Percentiles rank a stretch among this genome's conserved stretches.
Evolutionary conservation across 148 eudicot genomes (phyloP).

Genomic region (Chenopodium quinoa): DNA sequence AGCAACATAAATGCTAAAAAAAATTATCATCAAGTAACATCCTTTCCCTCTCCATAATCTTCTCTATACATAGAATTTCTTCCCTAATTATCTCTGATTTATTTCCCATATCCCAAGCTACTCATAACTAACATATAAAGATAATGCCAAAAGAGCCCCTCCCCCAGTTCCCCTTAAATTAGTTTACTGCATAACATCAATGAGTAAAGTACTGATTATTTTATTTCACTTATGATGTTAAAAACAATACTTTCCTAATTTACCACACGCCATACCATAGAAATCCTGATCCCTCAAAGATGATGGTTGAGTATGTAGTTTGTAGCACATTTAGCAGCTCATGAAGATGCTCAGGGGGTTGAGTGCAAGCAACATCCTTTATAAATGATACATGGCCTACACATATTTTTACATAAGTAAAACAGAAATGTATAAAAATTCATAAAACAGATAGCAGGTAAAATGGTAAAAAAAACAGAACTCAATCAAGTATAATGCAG

Average conservation of each 20-base stretch:
- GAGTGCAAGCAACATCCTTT: constrained; percentile 73
- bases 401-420: background rate
- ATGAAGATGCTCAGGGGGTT: constrained; percentile 85
- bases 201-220: too few species aligned
- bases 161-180: too few species aligned
- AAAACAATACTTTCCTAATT: background rate
- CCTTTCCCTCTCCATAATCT: too few species aligned
- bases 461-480: background rate
- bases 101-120: too few species aligned
- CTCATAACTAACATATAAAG: too few species aligned
- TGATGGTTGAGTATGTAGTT: constrained; percentile 19
- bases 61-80: too few species aligned
- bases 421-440: background rate
- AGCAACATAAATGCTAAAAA: too few species aligned
- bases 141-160: too few species aligned
- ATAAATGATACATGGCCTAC: constrained; percentile 81
- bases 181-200: too few species aligned
- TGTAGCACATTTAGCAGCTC: constrained; percentile 75
- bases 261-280: background rate
- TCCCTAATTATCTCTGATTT: too few species aligned
- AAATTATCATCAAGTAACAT: too few species aligned
- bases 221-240: background rate
- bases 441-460: background rate
- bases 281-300: background rate
- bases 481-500: background rate